Percentiles rank a stretch among this genome's conserved stretches.
Evolutionary conservation across 352 stramenopile species (phyloP).

Genomic region (Aphanomyces stellatus): DNA sequence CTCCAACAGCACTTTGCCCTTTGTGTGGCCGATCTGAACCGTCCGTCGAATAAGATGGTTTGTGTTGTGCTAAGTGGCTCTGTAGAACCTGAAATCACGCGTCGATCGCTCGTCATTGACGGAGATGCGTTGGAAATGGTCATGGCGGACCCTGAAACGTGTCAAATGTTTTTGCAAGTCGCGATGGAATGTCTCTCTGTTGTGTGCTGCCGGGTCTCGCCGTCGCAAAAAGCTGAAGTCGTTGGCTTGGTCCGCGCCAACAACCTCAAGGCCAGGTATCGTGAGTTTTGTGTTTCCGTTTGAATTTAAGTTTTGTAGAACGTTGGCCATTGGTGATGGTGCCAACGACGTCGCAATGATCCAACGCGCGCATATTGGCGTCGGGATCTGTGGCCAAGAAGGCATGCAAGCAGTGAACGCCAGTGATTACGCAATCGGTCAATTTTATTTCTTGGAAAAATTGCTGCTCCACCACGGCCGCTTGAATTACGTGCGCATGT

Average conservation of each 20-base stretch:
- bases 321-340: constrained; percentile 92
- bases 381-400: constrained; percentile 97
- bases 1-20: background rate
- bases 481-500: constrained; percentile 87
- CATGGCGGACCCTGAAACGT: constrained; percentile 32
- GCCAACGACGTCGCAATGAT: constrained; percentile 99
- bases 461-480: constrained; percentile 88
- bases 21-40: constrained; percentile 6
- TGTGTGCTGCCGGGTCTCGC: constrained; percentile 80
- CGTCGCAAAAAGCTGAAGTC: constrained; percentile 81
- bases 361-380: constrained; percentile 93
- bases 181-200: constrained; percentile 79
- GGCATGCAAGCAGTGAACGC: constrained; percentile 96
- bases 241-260: constrained; percentile 56
- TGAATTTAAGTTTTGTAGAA: constrained; percentile 28
- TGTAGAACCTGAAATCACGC: constrained; percentile 37
- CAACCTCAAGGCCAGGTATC: constrained; percentile 60
- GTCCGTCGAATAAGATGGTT: constrained; percentile 44
- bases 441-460: constrained; percentile 94
- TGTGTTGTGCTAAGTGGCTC: too few species aligned
- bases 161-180: constrained; percentile 46
- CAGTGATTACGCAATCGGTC: constrained; percentile 95
- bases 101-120: constrained; percentile 59
- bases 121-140: constrained; percentile 60
- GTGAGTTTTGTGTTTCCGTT: background rate